A percentile compares a stretch with the other conserved stretches of the same genome.
Conservation (phyloP, 257 asterid species). For the Paraleonurus japonicus region DNA sequence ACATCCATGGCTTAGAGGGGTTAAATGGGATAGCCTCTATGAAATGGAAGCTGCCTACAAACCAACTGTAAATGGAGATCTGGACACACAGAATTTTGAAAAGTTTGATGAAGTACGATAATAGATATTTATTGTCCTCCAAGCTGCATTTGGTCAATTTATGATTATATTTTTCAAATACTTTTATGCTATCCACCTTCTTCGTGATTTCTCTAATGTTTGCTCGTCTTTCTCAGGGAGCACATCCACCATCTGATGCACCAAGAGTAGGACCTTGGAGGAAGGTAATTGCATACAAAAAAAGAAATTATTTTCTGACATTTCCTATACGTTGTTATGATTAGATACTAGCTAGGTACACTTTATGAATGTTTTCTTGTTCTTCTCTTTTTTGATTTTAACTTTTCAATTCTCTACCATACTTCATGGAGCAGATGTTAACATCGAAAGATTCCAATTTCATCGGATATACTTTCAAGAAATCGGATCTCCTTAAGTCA, state of each 20-base stretch:
- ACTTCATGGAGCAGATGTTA: constrained; percentile 64
- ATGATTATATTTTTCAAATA: background rate
- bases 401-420: background rate
- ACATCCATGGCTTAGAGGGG: constrained; percentile 81
- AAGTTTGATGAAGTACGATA: constrained; percentile 68
- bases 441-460: constrained; percentile 93
- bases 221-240: constrained; percentile 48
- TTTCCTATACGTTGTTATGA: background rate
- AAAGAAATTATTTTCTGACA: no score
- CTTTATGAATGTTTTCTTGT: background rate
- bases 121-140: background rate
- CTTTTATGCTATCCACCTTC: background rate
- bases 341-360: background rate
- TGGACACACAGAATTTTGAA: constrained; percentile 95
- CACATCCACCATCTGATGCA: constrained; percentile 53
- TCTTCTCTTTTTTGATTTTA: background rate
- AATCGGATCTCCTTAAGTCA: constrained; percentile 80
- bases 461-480: constrained; percentile 94
- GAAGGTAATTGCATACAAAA: constrained; percentile 69
- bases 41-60: constrained; percentile 96
- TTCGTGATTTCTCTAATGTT: constrained; percentile 8
- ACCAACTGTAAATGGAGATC: constrained; percentile 81
- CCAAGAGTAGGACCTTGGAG: constrained; percentile 99
- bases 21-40: constrained; percentile 81
- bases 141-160: background rate